Percentiles rank a stretch among this genome's conserved stretches.
phyloP scores from a whole-genome alignment of 78 protist species.

The Tieghemostelium lacteum region DNA sequence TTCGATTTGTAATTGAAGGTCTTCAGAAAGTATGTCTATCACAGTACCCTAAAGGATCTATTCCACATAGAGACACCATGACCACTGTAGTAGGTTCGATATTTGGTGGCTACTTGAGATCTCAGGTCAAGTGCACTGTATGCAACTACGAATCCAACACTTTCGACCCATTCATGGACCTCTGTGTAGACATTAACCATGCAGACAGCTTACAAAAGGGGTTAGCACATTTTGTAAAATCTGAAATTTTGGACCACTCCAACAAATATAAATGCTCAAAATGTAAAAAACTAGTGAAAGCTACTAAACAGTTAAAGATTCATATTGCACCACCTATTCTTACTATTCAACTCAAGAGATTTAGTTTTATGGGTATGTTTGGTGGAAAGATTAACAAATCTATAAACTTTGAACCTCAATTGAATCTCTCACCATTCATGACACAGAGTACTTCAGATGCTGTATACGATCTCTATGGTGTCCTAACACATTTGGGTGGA shows the following conservation, averaged over 20 bases:
- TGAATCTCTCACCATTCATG: constrained; percentile 58
- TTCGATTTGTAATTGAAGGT: constrained; percentile 82
- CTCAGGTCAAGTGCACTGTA: constrained; percentile 83
- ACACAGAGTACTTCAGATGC: constrained; percentile 10
- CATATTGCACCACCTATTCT: constrained; percentile 77
- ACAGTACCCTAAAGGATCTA: constrained; percentile 15
- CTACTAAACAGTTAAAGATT: constrained; percentile 56
- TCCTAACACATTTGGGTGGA: constrained; percentile 92
- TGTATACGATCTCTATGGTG: constrained; percentile 87
- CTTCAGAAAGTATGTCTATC: constrained; percentile 73
- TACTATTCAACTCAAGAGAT: constrained; percentile 82
- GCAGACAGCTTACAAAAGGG: constrained; percentile 52
- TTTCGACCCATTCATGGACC: constrained; percentile 92
- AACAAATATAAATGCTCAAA: constrained; percentile 90
- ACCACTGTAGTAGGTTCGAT: constrained; percentile 79
- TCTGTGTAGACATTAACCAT: constrained; percentile 78
- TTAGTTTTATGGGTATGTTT: constrained; percentile 45
- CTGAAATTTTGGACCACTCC: constrained; percentile 87
- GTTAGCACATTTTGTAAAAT: constrained; percentile 71
- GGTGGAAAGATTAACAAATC: constrained; percentile 76
- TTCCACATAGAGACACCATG: constrained; percentile 47
- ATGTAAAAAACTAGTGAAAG: constrained; percentile 79
- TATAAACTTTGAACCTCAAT: constrained; percentile 42
- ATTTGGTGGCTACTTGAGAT: constrained; percentile 92
- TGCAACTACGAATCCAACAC: constrained; percentile 87